Evolutionary conservation across 2,329 filamentous ascomycete species (phyloP), one percentile per base, ranked within the genome.

Genomic region (Xylaria digitata): DNA sequence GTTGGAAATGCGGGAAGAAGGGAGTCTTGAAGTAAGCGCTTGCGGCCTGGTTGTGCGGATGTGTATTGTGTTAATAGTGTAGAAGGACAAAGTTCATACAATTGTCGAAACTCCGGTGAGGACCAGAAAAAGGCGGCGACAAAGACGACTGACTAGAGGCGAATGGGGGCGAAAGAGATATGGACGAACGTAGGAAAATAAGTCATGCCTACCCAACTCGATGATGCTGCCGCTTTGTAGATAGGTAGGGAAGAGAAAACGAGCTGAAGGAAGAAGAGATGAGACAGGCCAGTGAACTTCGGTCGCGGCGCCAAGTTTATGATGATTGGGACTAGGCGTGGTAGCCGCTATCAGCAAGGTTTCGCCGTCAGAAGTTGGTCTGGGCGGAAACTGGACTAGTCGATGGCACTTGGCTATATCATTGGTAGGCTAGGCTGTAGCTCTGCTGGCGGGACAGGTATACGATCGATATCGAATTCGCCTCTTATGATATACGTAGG

Each of bases 231-330:
- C 54, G 48, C 54, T 37, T 53, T 53, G 46, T 55, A 43, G 63
- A 66, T 42, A 50, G 34, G 19, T 23, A 45, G 53, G 34, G 48
- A 13, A 34, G 46, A 46, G 32, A 26, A 53, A 54, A 34, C 43
- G 49, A 67, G 37, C 46, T 61, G 40, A 43, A 53, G 46, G 56
- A 46, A 56, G 42, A 30, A 50, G 43, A 60, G 21, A 54, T 34
- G 19, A 60, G 53, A 60, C 37, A 61, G 50, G 19, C 43, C 63
- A 30, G 50, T 49, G 53, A 49, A 48, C 56, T 52, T 61, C 57
- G 57, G 55, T 63, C 34, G 64, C 63, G 60, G 63, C 66, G 66
- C 69, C 69, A 70, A 69, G 66, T 64, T 21, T 55, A 59, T 21
- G 65, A 66, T 61, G 45, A 65, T 61, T 65, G 62, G 62, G 58